These are phyloP conservation scores for Aspergillus saccharolyticus DNA, from an alignment of 495 filamentous ascomycete genomes.

Conservation along the genomic window DNA sequence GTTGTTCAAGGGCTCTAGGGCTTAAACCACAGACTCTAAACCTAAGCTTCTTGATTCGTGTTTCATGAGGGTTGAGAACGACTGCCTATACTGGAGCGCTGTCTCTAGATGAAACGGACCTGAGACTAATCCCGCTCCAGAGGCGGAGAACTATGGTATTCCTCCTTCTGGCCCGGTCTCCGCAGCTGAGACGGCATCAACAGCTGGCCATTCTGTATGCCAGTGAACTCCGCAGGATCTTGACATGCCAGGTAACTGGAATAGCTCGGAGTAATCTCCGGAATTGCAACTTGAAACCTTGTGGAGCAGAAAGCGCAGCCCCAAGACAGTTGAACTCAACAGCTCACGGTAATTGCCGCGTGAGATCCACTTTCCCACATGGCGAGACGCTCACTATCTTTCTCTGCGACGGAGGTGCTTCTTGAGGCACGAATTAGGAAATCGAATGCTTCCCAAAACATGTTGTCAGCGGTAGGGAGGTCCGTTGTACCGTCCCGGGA, in stretches of 20 bases:
- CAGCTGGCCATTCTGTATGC: not conserved
- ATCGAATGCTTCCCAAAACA: slow-evolving; percentile 19
- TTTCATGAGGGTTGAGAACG: not conserved
- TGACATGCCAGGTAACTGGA: slow-evolving; percentile 8
- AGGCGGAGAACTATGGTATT: not conserved
- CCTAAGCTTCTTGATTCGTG: not conserved
- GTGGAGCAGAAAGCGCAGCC: not conserved
- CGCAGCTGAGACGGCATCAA: not conserved
- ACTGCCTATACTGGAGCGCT: not conserved
- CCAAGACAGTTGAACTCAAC: not conserved
- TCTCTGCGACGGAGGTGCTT: slow-evolving; percentile 17
- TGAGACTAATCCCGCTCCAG: not conserved
- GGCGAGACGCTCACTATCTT: slow-evolving; percentile 8
- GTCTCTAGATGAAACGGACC: not conserved
- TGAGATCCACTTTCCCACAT: slow-evolving; percentile 16
- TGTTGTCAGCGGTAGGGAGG: slow-evolving; percentile 21
- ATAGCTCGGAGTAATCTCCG: slow-evolving; percentile 27
- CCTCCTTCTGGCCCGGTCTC: not conserved
- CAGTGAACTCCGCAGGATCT: not conserved
- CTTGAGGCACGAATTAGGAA: slow-evolving; percentile 10
- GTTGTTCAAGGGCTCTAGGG: no score
- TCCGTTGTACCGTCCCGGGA: slow-evolving; percentile 20
- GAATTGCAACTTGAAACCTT: slow-evolving; percentile 14
- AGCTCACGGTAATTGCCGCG: not conserved
- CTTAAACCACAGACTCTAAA: not conserved